A percentile compares a stretch with the other conserved stretches of the same genome.
Evolutionary conservation across 306 rosid genomes (phyloP).

Genomic region (Crotalaria pallida): DNA sequence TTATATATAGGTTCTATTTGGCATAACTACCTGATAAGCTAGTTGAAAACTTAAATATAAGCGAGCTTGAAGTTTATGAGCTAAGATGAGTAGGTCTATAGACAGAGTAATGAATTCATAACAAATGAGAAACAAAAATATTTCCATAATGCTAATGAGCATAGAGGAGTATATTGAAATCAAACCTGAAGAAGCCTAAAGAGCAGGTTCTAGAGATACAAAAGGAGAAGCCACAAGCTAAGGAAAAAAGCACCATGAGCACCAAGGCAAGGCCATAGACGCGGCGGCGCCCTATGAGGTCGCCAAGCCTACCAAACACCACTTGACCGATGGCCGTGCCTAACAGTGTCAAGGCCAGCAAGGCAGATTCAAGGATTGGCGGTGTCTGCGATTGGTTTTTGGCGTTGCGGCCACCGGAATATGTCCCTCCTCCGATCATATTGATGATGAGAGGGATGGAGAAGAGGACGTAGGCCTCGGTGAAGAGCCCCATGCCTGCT

Average conservation of each 20-base stretch:
- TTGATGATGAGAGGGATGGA: slow-evolving; percentile 47
- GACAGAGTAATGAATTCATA: no score
- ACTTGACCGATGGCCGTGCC: slow-evolving; percentile 65
- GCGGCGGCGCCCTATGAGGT: slow-evolving; percentile 50
- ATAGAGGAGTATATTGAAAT: no score
- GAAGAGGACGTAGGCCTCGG: slow-evolving; percentile 73
- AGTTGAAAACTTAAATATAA: no score
- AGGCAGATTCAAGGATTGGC: slow-evolving; percentile 11
- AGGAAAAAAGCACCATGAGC: slow-evolving; percentile 51
- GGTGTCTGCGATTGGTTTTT: background rate
- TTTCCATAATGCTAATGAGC: background rate
- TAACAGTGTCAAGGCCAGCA: slow-evolving; percentile 36
- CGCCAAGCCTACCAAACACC: slow-evolving; percentile 58
- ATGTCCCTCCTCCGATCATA: slow-evolving; percentile 49
- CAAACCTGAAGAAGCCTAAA: slow-evolving; percentile 49
- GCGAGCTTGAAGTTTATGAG: no score
- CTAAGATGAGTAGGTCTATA: no score
- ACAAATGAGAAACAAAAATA: no score
- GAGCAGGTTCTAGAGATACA: slow-evolving; percentile 38
- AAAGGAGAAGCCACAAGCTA: slow-evolving; percentile 66
- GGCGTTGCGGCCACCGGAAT: slow-evolving; percentile 4
- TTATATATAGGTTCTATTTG: no score
- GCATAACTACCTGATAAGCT: no score
- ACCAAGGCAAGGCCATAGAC: slow-evolving; percentile 54
- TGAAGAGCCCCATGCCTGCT: slow-evolving; percentile 89